Evolutionary conservation across 768 basidiomycete species (phyloP), one percentile per base, ranked within the genome.

Genomic region (Mycena amicta): DNA sequence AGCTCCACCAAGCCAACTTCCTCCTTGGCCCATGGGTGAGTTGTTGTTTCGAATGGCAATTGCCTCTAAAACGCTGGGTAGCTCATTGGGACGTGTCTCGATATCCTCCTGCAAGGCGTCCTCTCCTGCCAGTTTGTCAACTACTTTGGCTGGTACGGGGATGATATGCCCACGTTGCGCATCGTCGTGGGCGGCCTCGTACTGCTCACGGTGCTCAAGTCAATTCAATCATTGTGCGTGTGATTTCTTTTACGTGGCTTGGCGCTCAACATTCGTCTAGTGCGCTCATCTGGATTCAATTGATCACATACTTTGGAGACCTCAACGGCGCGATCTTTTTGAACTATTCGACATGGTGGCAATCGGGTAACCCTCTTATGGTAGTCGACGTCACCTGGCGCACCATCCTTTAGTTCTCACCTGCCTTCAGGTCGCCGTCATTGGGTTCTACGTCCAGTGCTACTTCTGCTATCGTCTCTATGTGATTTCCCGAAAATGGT

Each of bases 21-120:
- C 59, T 73, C 27, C 63, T 74, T 2, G 73, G 72, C 25, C 73
- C 73, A 50, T 74, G 73, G 73, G 73, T 70, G 22, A 31, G 70
- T 54, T 26, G 20, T 50, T 52, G 25, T 20, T 31, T 20, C 41
- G 26, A 26, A 22, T 30, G 11, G 18, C 13, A 53, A 25, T 6
- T 28, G n/a, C n/a, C n/a, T n/a, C n/a, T n/a, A n/a, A n/a, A 3
- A 15, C 29, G 53, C 27, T 12, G 31, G 6, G 23, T n/a, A 40
- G 56, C 28, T 29, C 25, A 26, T 73, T 22, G 74, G 74, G 13
- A 60, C 61, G 22, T 68, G 71, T 28, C 28, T 71, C 1, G 72
- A 73, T 26, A 4, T 71, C 23, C 31, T 75, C 18, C 51, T 74
- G 8, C 72, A 73, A 55, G 74, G 74, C 3, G 57, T 72, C 33